phyloP scores from a whole-genome alignment of 169 alveolate species.

The Plasmodium gallinaceum region DNA sequence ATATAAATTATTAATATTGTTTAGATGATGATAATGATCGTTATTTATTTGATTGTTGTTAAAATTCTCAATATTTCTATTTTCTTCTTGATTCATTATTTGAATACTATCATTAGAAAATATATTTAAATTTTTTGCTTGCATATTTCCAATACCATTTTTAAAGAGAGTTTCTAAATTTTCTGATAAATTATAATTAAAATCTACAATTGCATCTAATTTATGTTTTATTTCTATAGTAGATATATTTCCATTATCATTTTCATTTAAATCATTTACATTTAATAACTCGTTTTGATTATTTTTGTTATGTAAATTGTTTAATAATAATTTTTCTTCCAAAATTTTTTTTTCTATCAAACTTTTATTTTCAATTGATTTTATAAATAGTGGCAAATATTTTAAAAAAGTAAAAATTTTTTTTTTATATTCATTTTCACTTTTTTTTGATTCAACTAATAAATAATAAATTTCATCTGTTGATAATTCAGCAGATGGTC shows the following conservation, averaged over 20 bases:
- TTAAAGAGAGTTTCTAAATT: slow-evolving; percentile 61
- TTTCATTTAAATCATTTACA: not conserved
- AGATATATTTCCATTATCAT: slow-evolving; percentile 12
- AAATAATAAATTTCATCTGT: slow-evolving; percentile 69
- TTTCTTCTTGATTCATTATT: not conserved
- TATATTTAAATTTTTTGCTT: not conserved
- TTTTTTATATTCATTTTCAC: slow-evolving; percentile 71
- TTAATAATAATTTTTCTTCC: slow-evolving; percentile 21
- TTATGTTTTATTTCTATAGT: slow-evolving; percentile 40
- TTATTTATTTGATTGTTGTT: slow-evolving; percentile 1
- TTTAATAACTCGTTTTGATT: not conserved
- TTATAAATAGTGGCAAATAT: slow-evolving; percentile 55
- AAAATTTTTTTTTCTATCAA: slow-evolving; percentile 52
- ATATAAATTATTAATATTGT: slow-evolving; percentile 16
- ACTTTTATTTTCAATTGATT: slow-evolving; percentile 62
- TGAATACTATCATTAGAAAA: not conserved
- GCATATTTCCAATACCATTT: slow-evolving; percentile 5
- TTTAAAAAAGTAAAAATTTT: slow-evolving; percentile 61
- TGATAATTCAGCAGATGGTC: slow-evolving; percentile 60
- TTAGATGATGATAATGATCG: not conserved
- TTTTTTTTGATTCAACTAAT: slow-evolving; percentile 65
- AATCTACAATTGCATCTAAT: slow-evolving; percentile 43
- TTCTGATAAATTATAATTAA: slow-evolving; percentile 59
- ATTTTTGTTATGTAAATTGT: not conserved
- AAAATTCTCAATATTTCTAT: not conserved